Base-by-base conservation (phyloP, 169 alveolate genomes). In the Plasmodium knowlesi region DNA sequence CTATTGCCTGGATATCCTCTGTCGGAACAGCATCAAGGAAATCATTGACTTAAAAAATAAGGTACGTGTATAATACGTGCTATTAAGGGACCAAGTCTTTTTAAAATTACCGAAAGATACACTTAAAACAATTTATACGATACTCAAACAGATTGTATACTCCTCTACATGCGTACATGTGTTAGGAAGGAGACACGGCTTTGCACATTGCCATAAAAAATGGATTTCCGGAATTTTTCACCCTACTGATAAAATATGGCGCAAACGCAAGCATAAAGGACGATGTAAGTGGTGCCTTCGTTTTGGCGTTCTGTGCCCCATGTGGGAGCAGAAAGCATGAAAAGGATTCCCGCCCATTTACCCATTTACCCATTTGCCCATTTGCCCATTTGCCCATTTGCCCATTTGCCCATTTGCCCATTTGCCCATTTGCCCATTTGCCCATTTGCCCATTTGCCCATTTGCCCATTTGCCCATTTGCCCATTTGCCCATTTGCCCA, bases 151-250 rank as follows among this genome's bases (percentile, higher is more conserved):
- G 32, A 25, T 22, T 28, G 34, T 5, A 37, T 46, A 79, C 14
- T 25, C 10, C 50, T 39, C 16, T 46, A 73, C 39, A 22, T 16
- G 46, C 37, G 30, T 79, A 12, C 37, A 79, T 12, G 50, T 73
- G 67, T 50, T 74, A 89, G 94, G 83, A 89, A 19, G 94, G 94
- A 32, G 94, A 89, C 32, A 89, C 94, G 5, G 94, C 94, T 54
- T 46, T 89, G 46, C 94, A 89, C 43, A 79, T 89, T 10, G 32
- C 86, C 39, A 89, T 89, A 34, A 89, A 89, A 89, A 89, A 89
- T 57, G 94, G 94, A n/a, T 89, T 89, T 89, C 79, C 61, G 50
- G 74, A 89, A 79, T 79, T 61, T 37, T 89, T 78, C 25, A 54
- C 89, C 53, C 46, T 89, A 67, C 54, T 89, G 72, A 34, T 89